Base-by-base conservation (phyloP, 805 yeast genomes). In the Candida coquimbonensis region DNA sequence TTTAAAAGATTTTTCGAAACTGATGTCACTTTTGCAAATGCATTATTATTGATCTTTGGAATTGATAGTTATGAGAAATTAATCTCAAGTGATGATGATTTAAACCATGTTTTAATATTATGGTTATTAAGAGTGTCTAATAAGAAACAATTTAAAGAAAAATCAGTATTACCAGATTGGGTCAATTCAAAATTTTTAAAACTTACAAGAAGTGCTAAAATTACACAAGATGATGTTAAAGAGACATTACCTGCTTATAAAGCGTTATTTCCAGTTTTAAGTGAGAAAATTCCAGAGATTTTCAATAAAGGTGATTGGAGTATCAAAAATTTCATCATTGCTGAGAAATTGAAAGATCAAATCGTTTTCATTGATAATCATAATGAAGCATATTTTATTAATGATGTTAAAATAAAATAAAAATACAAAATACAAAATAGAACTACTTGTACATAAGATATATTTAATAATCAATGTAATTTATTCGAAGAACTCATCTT, bases 91-190 rank as follows among this genome's bases (percentile, higher is more conserved):
- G 68, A 72, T 37, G 45, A 42, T n/a, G 69, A 78, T 39, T 64
- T 78, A 47, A 81, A 80, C 46, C 83, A 81, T 52, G 74, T 75
- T 3, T 66, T 85, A 61, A 60, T 81, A 19, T 61, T 85, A 36
- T 85, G 83, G 78, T 65, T 84, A 25, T 75, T 84, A 33, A 69
- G 88, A 53, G 73, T 77, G 47, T 65, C 69, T 46, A 83, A 81
- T 57, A 67, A 65, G 27, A 60, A 60, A 17, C 56, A 57, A 9
- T 73, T 67, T 34, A 14, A 43, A 13, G 55, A 46, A 6, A 61
- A 51, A 3, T 45, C 44, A 27, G 43, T 44, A 0, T 62, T 77
- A 16, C 85, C 87, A 1, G 66, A 68, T 3, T 82, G 83, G 72
- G 70, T 83, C 17, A 29, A 29, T 51, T 53, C 16, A 56, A 59